Conservation (phyloP, 129 eudicot species). For the Arctium minus region DNA sequence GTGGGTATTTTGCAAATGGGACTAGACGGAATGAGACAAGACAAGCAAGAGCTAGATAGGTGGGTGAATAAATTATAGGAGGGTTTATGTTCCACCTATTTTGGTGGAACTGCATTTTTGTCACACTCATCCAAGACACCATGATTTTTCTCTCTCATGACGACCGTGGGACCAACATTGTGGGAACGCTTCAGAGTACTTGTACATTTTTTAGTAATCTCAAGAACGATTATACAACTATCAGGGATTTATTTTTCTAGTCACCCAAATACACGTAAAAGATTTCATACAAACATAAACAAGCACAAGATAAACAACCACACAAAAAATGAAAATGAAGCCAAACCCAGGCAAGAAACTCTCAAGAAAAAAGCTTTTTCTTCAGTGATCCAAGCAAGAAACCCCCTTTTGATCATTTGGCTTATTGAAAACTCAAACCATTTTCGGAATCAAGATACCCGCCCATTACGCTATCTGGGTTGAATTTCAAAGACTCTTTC, state of each 20-base stretch:
- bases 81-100: no score
- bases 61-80: no score
- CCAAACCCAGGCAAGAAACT: constrained; percentile 1
- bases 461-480: constrained; percentile 37
- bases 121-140: neutral
- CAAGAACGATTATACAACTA: neutral
- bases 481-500: constrained; percentile 67
- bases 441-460: constrained; percentile 1
- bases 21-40: no score
- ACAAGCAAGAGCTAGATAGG: no score
- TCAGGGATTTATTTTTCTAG: neutral
- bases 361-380: constrained; percentile 6
- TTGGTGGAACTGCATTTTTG: no score
- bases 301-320: neutral
- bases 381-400: neutral
- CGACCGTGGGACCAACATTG: no score
- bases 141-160: neutral
- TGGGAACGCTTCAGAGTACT: no score
- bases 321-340: neutral
- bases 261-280: neutral
- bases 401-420: neutral
- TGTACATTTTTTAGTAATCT: neutral
- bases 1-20: no score
- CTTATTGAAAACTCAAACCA: constrained; percentile 3
- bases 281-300: neutral